phyloP scores from a whole-genome alignment of 306 rosid genomes.

The Inga oerstediana region DNA sequence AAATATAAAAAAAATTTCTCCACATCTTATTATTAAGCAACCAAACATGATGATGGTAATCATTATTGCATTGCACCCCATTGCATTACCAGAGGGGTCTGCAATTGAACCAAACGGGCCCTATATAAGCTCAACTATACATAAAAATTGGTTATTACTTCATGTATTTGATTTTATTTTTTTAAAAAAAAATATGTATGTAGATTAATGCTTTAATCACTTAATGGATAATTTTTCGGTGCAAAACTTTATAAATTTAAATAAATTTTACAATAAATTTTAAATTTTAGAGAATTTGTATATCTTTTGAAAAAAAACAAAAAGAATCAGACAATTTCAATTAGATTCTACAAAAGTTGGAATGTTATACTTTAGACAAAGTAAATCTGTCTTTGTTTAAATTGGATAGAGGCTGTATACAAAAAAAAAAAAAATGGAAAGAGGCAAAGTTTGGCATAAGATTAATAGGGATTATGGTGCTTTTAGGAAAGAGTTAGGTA shows the following conservation, averaged over 20 bases:
- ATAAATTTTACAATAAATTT: not conserved
- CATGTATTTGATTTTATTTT: not conserved
- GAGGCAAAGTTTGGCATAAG: constrained; percentile 19
- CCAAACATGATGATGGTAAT: no score
- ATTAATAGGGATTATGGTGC: not conserved
- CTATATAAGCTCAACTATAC: no score
- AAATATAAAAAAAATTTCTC: no score
- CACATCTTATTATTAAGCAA: no score
- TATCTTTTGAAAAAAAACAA: not conserved
- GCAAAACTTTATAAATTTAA: not conserved
- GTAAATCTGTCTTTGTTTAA: not conserved
- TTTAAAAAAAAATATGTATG: not conserved
- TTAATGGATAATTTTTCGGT: no score
- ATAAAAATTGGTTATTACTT: no score
- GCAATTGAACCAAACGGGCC: no score
- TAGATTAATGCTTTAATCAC: not conserved
- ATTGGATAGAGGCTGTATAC: not conserved
- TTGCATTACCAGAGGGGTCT: no score
- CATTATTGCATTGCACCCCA: no score
- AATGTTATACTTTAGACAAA: not conserved
- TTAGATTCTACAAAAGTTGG: not conserved
- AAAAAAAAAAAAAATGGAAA: not conserved
- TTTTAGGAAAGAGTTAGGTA: constrained; percentile 23
- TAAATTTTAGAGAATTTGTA: not conserved
- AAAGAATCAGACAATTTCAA: not conserved